Percentiles rank a stretch among this genome's conserved stretches.
These are phyloP conservation scores for Populus trichocarpa DNA, from an alignment of 441 rosid genomes.

Conservation along the genomic window DNA sequence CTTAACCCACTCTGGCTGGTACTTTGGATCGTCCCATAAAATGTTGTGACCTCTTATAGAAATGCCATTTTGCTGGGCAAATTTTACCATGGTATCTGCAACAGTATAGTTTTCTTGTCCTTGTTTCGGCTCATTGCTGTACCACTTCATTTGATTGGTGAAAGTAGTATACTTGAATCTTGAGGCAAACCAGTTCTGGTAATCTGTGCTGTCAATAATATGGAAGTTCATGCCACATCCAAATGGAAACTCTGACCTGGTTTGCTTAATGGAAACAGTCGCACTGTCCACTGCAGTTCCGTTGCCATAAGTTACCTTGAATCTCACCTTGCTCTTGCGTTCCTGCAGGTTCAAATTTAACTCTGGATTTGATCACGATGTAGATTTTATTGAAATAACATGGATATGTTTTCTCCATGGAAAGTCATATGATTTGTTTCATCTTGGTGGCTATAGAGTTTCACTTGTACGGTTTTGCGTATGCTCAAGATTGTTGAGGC, in stretches of 20 bases:
- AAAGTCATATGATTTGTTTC: background rate
- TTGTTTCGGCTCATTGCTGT: slow-evolving; percentile 43
- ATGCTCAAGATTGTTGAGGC: background rate
- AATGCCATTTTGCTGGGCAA: slow-evolving; percentile 36
- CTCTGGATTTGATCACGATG: background rate
- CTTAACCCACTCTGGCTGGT: slow-evolving; percentile 59
- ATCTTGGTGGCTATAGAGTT: background rate
- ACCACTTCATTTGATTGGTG: slow-evolving; percentile 86
- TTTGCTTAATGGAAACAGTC: slow-evolving; percentile 39
- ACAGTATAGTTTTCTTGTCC: slow-evolving; percentile 55
- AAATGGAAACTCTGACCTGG: slow-evolving; percentile 47
- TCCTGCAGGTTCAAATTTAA: slow-evolving; percentile 27
- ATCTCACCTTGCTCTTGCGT: slow-evolving; percentile 52
- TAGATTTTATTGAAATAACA: background rate
- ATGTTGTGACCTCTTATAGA: slow-evolving; percentile 67
- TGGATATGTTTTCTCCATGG: background rate
- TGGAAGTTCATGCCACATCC: slow-evolving; percentile 69
- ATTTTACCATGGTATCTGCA: slow-evolving; percentile 55
- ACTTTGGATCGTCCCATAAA: slow-evolving; percentile 57
- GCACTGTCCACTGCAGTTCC: slow-evolving; percentile 43
- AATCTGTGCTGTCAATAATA: slow-evolving; percentile 46
- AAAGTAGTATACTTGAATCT: slow-evolving; percentile 55
- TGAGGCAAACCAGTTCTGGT: slow-evolving; percentile 58
- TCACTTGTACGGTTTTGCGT: background rate
- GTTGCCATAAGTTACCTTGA: slow-evolving; percentile 39